Conservation (phyloP, 192 early-diverging fungal genomes). For the Linnemannia schmuckeri region DNA sequence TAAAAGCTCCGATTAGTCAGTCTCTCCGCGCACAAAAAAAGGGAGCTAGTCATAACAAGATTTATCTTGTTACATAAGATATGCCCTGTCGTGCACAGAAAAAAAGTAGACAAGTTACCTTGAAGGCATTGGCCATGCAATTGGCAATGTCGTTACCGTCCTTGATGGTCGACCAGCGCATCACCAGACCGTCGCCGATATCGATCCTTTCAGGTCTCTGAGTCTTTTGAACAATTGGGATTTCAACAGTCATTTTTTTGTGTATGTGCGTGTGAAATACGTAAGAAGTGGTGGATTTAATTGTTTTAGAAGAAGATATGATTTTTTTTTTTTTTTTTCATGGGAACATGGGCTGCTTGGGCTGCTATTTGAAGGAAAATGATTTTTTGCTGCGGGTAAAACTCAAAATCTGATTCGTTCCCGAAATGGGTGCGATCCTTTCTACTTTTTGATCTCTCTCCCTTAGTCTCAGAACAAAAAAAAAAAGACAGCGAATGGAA, state of each 20-base stretch:
- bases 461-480: background rate
- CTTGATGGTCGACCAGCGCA: conserved; percentile 35
- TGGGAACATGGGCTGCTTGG: too few species aligned
- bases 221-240: background rate
- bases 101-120: background rate
- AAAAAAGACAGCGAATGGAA: background rate
- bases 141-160: conserved; percentile 12
- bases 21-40: background rate
- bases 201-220: conserved; percentile 31
- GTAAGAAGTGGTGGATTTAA: background rate
- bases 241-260: background rate
- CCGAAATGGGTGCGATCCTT: too few species aligned
- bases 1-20: background rate
- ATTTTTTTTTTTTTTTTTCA: background rate
- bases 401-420: too few species aligned
- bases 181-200: conserved; percentile 35
- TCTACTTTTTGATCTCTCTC: too few species aligned
- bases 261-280: background rate
- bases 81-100: background rate
- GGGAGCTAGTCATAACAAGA: background rate
- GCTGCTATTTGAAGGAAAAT: too few species aligned
- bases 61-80: background rate
- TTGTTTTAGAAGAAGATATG: background rate
- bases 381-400: too few species aligned
- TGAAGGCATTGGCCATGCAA: conserved; percentile 11